Base-by-base conservation (phyloP, 1,284 basidiomycete genomes). In the Salmacisia buchloeana region DNA sequence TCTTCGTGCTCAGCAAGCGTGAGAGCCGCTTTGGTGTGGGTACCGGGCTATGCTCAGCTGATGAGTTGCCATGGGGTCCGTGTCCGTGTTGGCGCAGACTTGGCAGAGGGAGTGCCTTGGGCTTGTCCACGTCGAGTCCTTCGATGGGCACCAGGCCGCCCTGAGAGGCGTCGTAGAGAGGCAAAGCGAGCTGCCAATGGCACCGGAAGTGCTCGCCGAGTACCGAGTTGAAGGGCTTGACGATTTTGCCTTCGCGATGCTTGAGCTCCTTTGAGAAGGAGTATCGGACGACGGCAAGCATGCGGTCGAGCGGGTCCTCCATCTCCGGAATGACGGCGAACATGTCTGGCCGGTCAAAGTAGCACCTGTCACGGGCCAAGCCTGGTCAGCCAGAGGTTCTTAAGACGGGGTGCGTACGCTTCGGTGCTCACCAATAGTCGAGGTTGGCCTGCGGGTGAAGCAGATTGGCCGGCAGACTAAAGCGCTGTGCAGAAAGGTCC, bases 151-250 rank as follows among this genome's bases (percentile, higher is more conserved):
- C 54, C 23, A 57, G 33, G 10, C 33, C 54, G 12, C 35, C 33
- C 18, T 57, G 2, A 9, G 23, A 10, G 1, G 54, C 27, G 7
- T 57, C 33, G 33, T 33, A n/a, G 33, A 57, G 27, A n/a, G 58
- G 58, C 1, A 35, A 21, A 36, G 27, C 13, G 36, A 59, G 18
- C 23, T 59, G 29, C 58, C 58, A 59, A 21, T 59, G 58, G 38
- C 58, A 59, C 31, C 58, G 58, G 39, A 59, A 59, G 23, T 59
- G 58, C 21, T 59, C 58, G 35, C 58, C 58, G 4, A 59, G 39
- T 34, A 59, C 25, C 36, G 58, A 59, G 58, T 59, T 59, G 58
- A 34, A 59, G 15, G 58, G 58, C 21, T 59, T 59, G 58, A 31
- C 27, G 2, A 59, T 27, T 12, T 43, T 43, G 35, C 39, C 36